Percentiles rank a stretch among this genome's conserved stretches.
These are phyloP conservation scores for Globisporangium acanthophoron DNA, from an alignment of 352 stramenopile genomes.

Conservation along the genomic window DNA sequence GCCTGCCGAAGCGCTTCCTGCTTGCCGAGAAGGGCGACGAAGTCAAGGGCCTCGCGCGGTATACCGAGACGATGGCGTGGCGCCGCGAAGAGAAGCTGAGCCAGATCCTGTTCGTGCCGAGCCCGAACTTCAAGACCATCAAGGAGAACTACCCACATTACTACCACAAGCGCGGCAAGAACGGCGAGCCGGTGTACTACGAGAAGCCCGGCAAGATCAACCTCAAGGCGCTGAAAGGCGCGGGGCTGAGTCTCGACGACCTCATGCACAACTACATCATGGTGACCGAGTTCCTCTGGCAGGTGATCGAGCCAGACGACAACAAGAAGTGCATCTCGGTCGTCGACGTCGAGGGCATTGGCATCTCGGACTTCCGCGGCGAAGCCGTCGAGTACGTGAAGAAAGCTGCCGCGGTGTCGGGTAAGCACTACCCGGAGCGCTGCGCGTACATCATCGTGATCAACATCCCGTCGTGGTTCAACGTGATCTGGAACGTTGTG, in stretches of 20 bases:
- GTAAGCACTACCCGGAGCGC: constrained; percentile 90
- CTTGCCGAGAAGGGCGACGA: constrained; percentile 76
- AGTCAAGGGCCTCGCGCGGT: constrained; percentile 51
- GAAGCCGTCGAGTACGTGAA: constrained; percentile 85
- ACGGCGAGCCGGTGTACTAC: constrained; percentile 83
- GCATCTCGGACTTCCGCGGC: constrained; percentile 79
- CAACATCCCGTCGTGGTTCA: constrained; percentile 94
- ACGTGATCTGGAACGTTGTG: constrained; percentile 89
- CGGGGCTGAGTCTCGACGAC: constrained; percentile 69
- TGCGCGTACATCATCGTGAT: constrained; percentile 93
- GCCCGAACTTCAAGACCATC: constrained; percentile 76
- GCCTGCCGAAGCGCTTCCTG: constrained; percentile 60
- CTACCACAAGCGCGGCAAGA: constrained; percentile 82
- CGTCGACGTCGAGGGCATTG: constrained; percentile 79
- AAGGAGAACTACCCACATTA: constrained; percentile 91
- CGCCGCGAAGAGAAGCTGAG: constrained; percentile 77
- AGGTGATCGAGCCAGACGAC: constrained; percentile 79
- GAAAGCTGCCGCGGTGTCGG: constrained; percentile 72
- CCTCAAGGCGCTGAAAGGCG: constrained; percentile 75
- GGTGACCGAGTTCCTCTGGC: constrained; percentile 84
- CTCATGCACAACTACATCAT: constrained; percentile 85
- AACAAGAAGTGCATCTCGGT: constrained; percentile 85
- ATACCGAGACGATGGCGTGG: constrained; percentile 76
- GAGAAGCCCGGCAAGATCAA: constrained; percentile 86
- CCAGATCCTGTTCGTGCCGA: constrained; percentile 59